Percentiles rank a stretch among this genome's conserved stretches.
phyloP scores from a whole-genome alignment of 2,329 filamentous ascomycete genomes.

The Xylaria arbuscula region DNA sequence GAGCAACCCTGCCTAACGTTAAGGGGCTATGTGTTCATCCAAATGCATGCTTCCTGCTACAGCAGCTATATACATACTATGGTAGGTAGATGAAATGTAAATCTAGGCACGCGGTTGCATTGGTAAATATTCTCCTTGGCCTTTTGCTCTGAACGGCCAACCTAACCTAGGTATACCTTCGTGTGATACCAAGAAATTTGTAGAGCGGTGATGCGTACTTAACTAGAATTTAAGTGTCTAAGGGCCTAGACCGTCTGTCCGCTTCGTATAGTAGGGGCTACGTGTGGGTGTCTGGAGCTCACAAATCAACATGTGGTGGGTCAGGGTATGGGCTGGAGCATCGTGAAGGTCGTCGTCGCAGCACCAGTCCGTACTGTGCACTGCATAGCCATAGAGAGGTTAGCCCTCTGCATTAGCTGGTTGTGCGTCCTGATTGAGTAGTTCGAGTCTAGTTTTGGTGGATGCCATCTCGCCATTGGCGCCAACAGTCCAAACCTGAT shows the following conservation, averaged over 20 bases:
- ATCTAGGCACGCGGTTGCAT: slow-evolving; percentile 8
- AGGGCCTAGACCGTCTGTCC: slow-evolving; percentile 18
- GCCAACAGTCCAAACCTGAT: slow-evolving; percentile 27
- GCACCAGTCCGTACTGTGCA: slow-evolving; percentile 33
- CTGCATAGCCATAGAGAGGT: slow-evolving; percentile 17
- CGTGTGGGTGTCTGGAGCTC: slow-evolving; percentile 14
- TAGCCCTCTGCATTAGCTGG: slow-evolving; percentile 25
- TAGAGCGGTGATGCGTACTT: slow-evolving; percentile 14
- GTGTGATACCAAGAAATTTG: slow-evolving; percentile 20
- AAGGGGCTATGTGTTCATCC: slow-evolving; percentile 14
- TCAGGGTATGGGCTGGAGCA: slow-evolving; percentile 14
- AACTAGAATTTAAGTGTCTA: background rate
- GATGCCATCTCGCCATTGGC: slow-evolving; percentile 25
- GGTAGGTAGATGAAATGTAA: slow-evolving; percentile 4
- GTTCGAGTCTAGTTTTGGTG: slow-evolving; percentile 22
- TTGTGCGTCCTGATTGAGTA: slow-evolving; percentile 1
- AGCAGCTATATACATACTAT: background rate
- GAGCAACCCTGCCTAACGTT: slow-evolving; percentile 6
- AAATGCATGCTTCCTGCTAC: slow-evolving; percentile 21
- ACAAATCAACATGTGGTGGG: slow-evolving; percentile 1
- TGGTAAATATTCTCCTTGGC: slow-evolving; percentile 3
- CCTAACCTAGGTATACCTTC: slow-evolving; percentile 1
- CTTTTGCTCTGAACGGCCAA: slow-evolving; percentile 1
- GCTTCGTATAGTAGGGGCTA: slow-evolving; percentile 11
- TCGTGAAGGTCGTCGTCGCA: slow-evolving; percentile 41